These are phyloP conservation scores for Geosiphon pyriformis DNA, from an alignment of 192 early-diverging fungal genomes.

Conservation along the genomic window DNA sequence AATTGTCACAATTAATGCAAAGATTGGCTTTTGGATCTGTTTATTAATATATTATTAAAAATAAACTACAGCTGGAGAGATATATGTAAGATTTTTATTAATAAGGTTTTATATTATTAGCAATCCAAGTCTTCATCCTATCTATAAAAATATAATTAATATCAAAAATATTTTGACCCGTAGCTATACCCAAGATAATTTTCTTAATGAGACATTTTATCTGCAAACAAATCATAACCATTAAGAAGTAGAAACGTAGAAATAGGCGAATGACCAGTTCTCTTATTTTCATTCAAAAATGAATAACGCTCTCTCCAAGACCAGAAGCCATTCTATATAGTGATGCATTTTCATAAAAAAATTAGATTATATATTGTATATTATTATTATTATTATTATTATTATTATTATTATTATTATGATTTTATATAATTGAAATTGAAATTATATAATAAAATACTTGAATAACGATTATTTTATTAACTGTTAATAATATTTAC, in stretches of 20 bases:
- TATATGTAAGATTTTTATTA: slow-evolving; percentile 14
- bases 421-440: no score
- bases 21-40: no score
- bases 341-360: slow-evolving; percentile 16
- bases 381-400: no score
- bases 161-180: no score
- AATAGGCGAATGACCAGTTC: slow-evolving; percentile 16
- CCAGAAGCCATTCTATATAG: slow-evolving; percentile 19
- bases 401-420: no score
- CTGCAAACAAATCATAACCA: slow-evolving; percentile 12
- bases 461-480: no score
- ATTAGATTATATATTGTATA: no score
- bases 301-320: slow-evolving; percentile 5
- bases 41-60: no score
- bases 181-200: neutral
- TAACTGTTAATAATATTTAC: no score
- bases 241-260: slow-evolving; percentile 20
- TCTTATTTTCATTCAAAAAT: slow-evolving; percentile 24
- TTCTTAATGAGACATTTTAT: slow-evolving; percentile 2
- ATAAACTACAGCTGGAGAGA: neutral
- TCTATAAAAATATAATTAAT: slow-evolving; percentile 12
- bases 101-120: slow-evolving; percentile 14
- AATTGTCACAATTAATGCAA: neutral
- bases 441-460: no score
- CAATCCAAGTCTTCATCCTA: slow-evolving; percentile 17